These are phyloP conservation scores for Dryas integrifolia DNA, from an alignment of 331 rosid genomes.

Conservation along the genomic window DNA sequence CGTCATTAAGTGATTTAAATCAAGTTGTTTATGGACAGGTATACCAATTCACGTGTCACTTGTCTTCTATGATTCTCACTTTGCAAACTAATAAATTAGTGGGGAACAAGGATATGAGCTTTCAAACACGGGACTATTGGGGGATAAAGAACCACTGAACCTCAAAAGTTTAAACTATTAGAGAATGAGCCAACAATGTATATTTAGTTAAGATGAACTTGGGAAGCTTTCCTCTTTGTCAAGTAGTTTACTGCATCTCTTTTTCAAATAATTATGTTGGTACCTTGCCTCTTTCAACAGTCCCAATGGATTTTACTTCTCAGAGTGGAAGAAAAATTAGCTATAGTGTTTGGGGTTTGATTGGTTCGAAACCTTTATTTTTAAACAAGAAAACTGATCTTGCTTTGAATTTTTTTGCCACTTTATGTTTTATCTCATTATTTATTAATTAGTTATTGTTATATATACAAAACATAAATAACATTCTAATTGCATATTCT, in stretches of 20 bases:
- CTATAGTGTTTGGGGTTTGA: not conserved
- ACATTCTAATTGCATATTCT: constrained; percentile 28
- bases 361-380: not conserved
- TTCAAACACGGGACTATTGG: not conserved
- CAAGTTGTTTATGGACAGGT: constrained; percentile 96
- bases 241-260: not conserved
- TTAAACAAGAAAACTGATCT: not conserved
- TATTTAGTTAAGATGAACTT: not conserved
- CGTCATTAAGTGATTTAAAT: constrained; percentile 86
- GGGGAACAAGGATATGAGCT: not conserved
- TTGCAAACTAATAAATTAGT: not conserved
- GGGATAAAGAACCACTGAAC: not conserved
- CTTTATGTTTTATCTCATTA: not conserved
- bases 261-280: not conserved
- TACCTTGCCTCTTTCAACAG: not conserved
- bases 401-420: not conserved
- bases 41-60: constrained; percentile 20
- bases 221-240: not conserved
- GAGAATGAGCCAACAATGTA: not conserved
- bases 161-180: not conserved
- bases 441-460: constrained; percentile 7
- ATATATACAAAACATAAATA: constrained; percentile 17
- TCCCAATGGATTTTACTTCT: not conserved
- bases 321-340: not conserved
- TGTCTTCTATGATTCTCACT: constrained; percentile 12